Conservation (phyloP, 2,329 filamentous ascomycete species). For the Herpotrichia juniperi region DNA sequence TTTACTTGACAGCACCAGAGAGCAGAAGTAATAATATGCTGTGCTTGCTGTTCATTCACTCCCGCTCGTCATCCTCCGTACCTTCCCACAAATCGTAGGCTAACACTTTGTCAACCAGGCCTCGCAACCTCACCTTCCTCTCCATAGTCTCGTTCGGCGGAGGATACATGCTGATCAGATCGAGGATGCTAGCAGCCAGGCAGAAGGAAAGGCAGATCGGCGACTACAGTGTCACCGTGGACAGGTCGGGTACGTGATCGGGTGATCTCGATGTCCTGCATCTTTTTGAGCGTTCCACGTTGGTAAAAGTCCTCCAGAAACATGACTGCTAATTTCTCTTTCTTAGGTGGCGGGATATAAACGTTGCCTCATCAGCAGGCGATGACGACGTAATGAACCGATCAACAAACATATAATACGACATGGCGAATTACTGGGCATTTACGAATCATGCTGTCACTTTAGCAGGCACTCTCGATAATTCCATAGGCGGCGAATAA, state of each 20-base stretch:
- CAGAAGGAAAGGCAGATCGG: constrained; percentile 33
- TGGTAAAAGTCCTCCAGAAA: background rate
- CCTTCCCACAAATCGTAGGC: background rate
- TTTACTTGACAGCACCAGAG: background rate
- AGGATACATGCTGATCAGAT: constrained; percentile 40
- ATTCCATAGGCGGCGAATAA: background rate
- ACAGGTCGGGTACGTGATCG: constrained; percentile 37
- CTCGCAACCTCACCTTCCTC: constrained; percentile 39
- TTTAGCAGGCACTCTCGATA: background rate
- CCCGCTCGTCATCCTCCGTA: background rate
- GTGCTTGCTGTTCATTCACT: background rate
- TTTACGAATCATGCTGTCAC: background rate
- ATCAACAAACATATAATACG: background rate
- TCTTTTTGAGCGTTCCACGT: background rate
- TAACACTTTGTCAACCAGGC: constrained; percentile 19
- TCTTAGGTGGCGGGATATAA: constrained; percentile 3
- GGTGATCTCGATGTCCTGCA: background rate
- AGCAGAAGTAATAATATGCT: background rate
- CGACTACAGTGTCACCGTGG: constrained; percentile 44
- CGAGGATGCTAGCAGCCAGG: constrained; percentile 32
- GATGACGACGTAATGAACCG: background rate
- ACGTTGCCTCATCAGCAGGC: background rate
- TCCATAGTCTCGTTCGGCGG: constrained; percentile 38
- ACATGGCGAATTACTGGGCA: background rate
- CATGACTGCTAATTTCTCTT: background rate